Base-by-base conservation (phyloP, 805 yeast species). In the Teunomyces cretensis region DNA sequence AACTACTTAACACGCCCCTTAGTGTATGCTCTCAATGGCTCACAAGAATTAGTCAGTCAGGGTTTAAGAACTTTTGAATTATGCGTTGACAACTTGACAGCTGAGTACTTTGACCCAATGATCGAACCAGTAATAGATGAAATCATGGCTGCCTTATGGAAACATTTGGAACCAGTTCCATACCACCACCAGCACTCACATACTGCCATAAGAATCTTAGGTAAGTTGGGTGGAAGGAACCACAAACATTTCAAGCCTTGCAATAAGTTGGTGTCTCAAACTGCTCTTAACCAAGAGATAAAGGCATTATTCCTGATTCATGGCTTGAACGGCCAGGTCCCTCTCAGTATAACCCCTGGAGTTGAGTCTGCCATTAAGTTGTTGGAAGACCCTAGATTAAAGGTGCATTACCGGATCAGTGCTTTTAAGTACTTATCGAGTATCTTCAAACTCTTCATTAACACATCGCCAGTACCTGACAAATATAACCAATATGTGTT, bases 101-200 rank as follows among this genome's bases (percentile, higher is more conserved):
- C 98, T 0, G 96, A 91, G 52, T 94, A 91, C 63, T 90, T 94
- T 64, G 99, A 94, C 57, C 98, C 99, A 2, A 91, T 94, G 60
- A 83, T 94, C 48, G 97, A 91, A 58, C 98, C 99, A 0, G 97
- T 91, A 1, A 83, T 92, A 43, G 95, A 88, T 48, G 97, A 94
- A 54, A 90, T 95, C 1, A 87, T 91, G 88, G 83, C 85, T 31
- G 96, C 97, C 0, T 72, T 94, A 28, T 94, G 97, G 92, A 84
- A 80, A 50, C 94, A 92, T 55, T 67, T 94, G 53, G 83, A 83
- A 56, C 99, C 99, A 1, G 77, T 91, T 30, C 98, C 99, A 0
- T 90, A 89, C 61, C 88, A 87, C 53, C 98, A 94, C 55, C 96
- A 89, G 52, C 96, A 91, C 53, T 86, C 96, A 13, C 99, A 94